Conservation (phyloP, 768 basidiomycete species). For the Kwoniella europaea region DNA sequence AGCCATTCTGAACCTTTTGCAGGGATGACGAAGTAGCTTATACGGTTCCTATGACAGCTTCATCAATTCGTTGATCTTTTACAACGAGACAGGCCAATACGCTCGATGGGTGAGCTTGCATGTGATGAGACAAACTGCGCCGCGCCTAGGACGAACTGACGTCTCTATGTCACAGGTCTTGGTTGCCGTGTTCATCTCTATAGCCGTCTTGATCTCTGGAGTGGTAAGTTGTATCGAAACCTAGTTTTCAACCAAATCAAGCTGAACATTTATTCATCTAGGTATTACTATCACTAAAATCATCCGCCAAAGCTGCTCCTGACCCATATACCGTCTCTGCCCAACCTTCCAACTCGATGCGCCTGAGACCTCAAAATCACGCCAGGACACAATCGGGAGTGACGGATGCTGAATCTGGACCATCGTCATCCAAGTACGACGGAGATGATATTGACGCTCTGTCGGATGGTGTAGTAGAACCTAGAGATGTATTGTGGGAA, state of each 20-base stretch:
- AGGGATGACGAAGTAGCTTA: background rate
- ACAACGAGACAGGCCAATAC: slow-evolving; percentile 83
- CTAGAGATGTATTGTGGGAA: slow-evolving; percentile 37
- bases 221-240: slow-evolving; percentile 62
- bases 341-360: slow-evolving; percentile 31
- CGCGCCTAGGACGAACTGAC: too few relatives aligned
- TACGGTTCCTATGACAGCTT: slow-evolving; percentile 59
- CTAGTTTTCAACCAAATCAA: background rate
- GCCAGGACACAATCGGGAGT: slow-evolving; percentile 21
- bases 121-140: too few relatives aligned
- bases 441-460: slow-evolving; percentile 21
- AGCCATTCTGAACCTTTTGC: background rate
- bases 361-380: slow-evolving; percentile 29
- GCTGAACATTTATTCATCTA: slow-evolving; percentile 14
- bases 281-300: slow-evolving; percentile 85
- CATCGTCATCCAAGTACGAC: slow-evolving; percentile 19
- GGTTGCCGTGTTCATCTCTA: slow-evolving; percentile 84
- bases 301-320: slow-evolving; percentile 43
- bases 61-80: slow-evolving; percentile 73
- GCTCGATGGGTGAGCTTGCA: slow-evolving; percentile 69
- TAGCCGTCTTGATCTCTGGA: slow-evolving; percentile 81
- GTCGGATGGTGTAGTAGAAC: slow-evolving; percentile 10
- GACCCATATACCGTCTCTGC: slow-evolving; percentile 48
- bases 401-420: slow-evolving; percentile 15
- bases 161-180: slow-evolving; percentile 58